Evolutionary conservation across 306 rosid genomes (phyloP).

Genomic region (Quercus variabilis): DNA sequence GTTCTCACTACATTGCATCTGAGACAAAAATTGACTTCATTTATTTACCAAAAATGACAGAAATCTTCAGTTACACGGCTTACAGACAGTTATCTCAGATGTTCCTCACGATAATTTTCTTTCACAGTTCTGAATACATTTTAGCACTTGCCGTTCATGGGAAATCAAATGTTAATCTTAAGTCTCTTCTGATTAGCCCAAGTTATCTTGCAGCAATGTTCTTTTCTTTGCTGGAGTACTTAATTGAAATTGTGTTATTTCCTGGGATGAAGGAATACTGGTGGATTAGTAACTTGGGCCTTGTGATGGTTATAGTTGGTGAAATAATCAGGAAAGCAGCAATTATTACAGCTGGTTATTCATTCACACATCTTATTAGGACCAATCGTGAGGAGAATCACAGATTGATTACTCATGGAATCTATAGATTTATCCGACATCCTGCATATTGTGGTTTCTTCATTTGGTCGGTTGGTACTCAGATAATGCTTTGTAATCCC

Average conservation of each 20-base stretch:
- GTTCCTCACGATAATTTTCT: constrained; percentile 52
- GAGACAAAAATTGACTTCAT: not conserved
- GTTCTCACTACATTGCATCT: not conserved
- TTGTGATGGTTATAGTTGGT: constrained; percentile 69
- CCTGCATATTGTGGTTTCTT: constrained; percentile 86
- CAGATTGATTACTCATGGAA: constrained; percentile 59
- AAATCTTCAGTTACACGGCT: constrained; percentile 56
- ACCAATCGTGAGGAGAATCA: constrained; percentile 53
- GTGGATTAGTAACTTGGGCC: constrained; percentile 63
- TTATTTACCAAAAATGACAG: constrained; percentile 42
- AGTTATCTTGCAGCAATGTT: constrained; percentile 66
- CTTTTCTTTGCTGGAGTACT: constrained; percentile 67
- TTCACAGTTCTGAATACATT: constrained; percentile 75
- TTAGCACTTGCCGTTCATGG: constrained; percentile 73
- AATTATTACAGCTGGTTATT: constrained; percentile 66
- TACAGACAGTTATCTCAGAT: constrained; percentile 64
- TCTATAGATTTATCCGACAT: constrained; percentile 69
- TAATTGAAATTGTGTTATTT: constrained; percentile 43
- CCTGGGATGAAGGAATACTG: constrained; percentile 77
- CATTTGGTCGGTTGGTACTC: constrained; percentile 79
- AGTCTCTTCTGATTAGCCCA: constrained; percentile 73
- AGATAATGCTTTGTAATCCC: constrained; percentile 94
- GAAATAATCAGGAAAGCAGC: constrained; percentile 52
- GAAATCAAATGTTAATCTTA: constrained; percentile 49
- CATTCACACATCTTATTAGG: constrained; percentile 82